Conservation (phyloP, 2,329 filamentous ascomycete species). For the Eutypella sp. region DNA sequence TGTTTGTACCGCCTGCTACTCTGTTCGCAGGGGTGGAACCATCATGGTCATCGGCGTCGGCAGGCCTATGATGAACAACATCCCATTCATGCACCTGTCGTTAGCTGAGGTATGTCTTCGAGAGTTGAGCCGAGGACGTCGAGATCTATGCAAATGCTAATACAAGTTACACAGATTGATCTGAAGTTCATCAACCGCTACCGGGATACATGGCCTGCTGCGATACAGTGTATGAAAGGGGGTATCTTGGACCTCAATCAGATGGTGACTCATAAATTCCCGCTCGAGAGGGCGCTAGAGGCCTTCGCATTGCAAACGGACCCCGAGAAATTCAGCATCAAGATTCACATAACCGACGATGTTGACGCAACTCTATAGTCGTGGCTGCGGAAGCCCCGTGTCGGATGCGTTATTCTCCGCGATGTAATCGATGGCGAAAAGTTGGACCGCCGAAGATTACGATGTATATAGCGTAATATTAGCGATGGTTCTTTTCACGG, state of each 20-base stretch:
- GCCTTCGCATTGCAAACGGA: conserved; percentile 51
- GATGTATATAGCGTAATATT: too few relatives aligned
- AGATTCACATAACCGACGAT: conserved; percentile 55
- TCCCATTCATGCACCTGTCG: conserved; percentile 63
- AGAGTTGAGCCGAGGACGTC: background rate
- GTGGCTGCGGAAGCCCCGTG: too few relatives aligned
- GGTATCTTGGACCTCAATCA: conserved; percentile 57
- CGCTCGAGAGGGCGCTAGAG: conserved; percentile 56
- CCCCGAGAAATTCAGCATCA: conserved; percentile 49
- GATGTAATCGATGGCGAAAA: too few relatives aligned
- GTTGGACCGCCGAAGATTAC: too few relatives aligned
- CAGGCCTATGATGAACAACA: conserved; percentile 55
- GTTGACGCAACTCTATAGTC: too few relatives aligned
- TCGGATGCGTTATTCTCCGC: too few relatives aligned
- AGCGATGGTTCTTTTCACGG: too few relatives aligned
- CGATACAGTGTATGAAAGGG: conserved; percentile 55
- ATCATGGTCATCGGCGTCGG: conserved; percentile 63
- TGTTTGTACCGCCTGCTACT: conserved; percentile 53
- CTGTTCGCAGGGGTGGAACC: conserved; percentile 52
- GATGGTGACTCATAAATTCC: conserved; percentile 58
- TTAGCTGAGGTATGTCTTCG: conserved; percentile 47
- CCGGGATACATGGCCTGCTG: conserved; percentile 63
- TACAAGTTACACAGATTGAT: conserved; percentile 46
- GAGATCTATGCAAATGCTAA: conserved; percentile 6
- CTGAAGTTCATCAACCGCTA: conserved; percentile 69